These are phyloP conservation scores for Dactylonectria macrodidyma DNA, from an alignment of 2,329 filamentous ascomycete genomes.

Conservation along the genomic window DNA sequence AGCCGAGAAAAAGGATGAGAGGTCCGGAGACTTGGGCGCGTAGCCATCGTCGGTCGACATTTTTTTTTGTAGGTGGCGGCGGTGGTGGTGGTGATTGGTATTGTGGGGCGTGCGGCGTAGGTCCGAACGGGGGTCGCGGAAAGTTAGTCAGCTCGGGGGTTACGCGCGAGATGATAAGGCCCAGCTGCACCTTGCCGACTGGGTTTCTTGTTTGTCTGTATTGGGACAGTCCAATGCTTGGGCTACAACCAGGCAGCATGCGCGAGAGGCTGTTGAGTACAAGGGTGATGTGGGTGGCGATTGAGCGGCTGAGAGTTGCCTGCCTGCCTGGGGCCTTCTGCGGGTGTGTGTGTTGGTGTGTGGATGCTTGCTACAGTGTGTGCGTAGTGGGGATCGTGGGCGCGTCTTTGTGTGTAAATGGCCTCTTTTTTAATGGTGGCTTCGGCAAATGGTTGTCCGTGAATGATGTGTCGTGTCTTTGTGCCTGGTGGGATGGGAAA, in stretches of 20 bases:
- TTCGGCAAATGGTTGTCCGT: neutral
- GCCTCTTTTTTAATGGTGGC: neutral
- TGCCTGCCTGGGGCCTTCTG: neutral
- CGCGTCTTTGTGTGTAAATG: constrained; percentile 8
- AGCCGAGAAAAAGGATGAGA: constrained; percentile 68
- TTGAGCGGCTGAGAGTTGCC: neutral
- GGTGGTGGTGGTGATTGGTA: constrained; percentile 39
- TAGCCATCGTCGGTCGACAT: constrained; percentile 68
- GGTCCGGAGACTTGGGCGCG: constrained; percentile 72
- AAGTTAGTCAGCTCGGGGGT: constrained; percentile 29
- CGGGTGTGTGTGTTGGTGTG: constrained; percentile 2
- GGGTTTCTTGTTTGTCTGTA: neutral
- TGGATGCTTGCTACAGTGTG: constrained; percentile 8
- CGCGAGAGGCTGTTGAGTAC: neutral
- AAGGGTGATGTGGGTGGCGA: neutral
- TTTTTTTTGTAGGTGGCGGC: constrained; percentile 44
- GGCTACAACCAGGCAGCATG: neutral
- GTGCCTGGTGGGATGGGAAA: neutral
- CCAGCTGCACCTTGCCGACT: neutral
- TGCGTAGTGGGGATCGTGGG: neutral
- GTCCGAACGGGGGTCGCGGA: constrained; percentile 4
- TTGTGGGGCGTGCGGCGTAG: constrained; percentile 42
- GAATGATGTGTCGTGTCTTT: neutral
- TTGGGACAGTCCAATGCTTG: constrained; percentile 6
- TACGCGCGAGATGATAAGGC: constrained; percentile 14